Percentiles rank a stretch among this genome's conserved stretches.
These are phyloP conservation scores for Echeveria elegans DNA, from an alignment of 164 flowering plant genomes.

Conservation along the genomic window DNA sequence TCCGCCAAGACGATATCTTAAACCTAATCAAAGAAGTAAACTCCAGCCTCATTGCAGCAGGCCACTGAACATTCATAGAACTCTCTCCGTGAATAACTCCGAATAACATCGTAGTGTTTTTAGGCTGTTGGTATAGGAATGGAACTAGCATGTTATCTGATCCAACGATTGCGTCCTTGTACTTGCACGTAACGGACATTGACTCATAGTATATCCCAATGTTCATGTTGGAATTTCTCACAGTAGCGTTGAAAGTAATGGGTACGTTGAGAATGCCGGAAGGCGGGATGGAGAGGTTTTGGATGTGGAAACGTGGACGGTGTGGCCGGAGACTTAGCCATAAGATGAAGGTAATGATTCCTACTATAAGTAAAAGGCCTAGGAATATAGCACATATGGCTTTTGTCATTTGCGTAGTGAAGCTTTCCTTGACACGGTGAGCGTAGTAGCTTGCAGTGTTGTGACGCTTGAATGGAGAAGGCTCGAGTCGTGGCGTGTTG, in stretches of 20 bases:
- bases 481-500: slow-evolving; percentile 18
- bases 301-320: slow-evolving; percentile 64
- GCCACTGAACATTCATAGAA: slow-evolving; percentile 32
- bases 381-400: slow-evolving; percentile 55
- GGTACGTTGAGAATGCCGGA: slow-evolving; percentile 38
- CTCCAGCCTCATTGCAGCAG: slow-evolving; percentile 54
- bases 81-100: slow-evolving; percentile 35
- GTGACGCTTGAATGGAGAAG: slow-evolving; percentile 31
- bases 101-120: slow-evolving; percentile 42
- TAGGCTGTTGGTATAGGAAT: slow-evolving; percentile 53
- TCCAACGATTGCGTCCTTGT: slow-evolving; percentile 43
- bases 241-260: slow-evolving; percentile 47
- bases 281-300: slow-evolving; percentile 39
- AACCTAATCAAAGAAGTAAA: slow-evolving; percentile 47
- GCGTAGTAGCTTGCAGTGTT: slow-evolving; percentile 46
- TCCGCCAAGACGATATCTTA: slow-evolving; percentile 48
- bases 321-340: slow-evolving; percentile 93
- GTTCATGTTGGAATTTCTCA: slow-evolving; percentile 60
- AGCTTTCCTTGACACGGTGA: slow-evolving; percentile 64
- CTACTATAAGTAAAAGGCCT: slow-evolving; percentile 40
- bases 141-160: slow-evolving; percentile 26
- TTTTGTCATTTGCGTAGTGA: slow-evolving; percentile 55
- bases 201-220: slow-evolving; percentile 57
- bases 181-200: slow-evolving; percentile 39
- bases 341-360: slow-evolving; percentile 56